phyloP scores from a whole-genome alignment of 2,329 filamentous ascomycete species.

The Nemania bipapillata region DNA sequence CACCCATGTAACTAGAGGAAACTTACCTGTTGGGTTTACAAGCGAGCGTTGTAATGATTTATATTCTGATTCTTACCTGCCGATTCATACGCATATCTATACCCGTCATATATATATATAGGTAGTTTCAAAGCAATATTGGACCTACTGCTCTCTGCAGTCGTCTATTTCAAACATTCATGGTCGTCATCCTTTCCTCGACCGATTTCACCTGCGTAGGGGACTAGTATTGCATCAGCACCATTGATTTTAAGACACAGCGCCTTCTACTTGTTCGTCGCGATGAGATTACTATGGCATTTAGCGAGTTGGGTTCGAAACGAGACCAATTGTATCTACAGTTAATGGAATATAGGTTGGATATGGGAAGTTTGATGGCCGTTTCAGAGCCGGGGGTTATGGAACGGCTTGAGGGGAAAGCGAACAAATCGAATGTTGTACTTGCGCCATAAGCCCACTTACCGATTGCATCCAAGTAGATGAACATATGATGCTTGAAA shows the following conservation, averaged over 20 bases:
- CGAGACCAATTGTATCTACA: background rate
- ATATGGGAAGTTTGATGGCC: background rate
- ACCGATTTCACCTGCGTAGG: background rate
- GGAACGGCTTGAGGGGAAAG: background rate
- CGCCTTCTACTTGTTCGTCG: background rate
- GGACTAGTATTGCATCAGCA: background rate
- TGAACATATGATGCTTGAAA: background rate
- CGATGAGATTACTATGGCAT: background rate
- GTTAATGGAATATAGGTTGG: background rate
- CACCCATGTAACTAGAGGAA: slow-evolving; percentile 5
- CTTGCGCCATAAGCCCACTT: background rate
- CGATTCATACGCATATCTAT: slow-evolving; percentile 1
- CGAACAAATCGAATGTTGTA: background rate
- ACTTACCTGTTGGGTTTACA: background rate
- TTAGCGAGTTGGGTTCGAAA: no score
- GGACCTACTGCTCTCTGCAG: background rate
- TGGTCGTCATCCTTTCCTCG: background rate
- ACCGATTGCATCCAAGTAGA: background rate
- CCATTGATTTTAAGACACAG: background rate
- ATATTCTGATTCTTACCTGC: background rate
- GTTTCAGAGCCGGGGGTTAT: background rate
- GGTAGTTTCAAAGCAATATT: background rate
- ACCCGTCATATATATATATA: slow-evolving; percentile 3
- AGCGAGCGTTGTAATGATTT: slow-evolving; percentile 17
- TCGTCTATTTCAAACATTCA: background rate